These are phyloP conservation scores for Ophiosphaerella narmari DNA, from an alignment of 2,329 filamentous ascomycete genomes.

Conservation along the genomic window DNA sequence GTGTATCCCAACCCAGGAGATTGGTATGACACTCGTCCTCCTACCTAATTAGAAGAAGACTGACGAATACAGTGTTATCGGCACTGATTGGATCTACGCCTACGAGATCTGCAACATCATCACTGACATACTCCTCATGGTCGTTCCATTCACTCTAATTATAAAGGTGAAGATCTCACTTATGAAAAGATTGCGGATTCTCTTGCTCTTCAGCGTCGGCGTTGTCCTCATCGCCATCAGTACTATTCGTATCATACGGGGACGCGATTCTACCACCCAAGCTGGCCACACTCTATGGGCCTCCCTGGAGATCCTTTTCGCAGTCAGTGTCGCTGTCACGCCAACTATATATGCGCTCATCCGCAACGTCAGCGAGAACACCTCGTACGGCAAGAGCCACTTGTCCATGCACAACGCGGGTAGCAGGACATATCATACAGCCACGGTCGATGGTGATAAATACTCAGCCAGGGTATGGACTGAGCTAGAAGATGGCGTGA, in stretches of 20 bases:
- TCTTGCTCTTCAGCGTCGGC: slow-evolving; percentile 23
- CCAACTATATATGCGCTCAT: slow-evolving; percentile 23
- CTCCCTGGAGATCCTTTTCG: slow-evolving; percentile 18
- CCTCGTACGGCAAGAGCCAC: slow-evolving; percentile 11
- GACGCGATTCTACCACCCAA: slow-evolving; percentile 13
- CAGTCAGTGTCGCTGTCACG: slow-evolving; percentile 19
- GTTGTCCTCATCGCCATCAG: slow-evolving; percentile 21
- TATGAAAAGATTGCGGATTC: slow-evolving; percentile 18
- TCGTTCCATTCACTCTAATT: slow-evolving; percentile 15
- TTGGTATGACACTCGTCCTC: slow-evolving; percentile 10
- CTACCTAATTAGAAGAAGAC: not conserved
- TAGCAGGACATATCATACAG: slow-evolving; percentile 5
- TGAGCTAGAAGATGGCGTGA: slow-evolving; percentile 11
- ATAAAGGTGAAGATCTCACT: slow-evolving; percentile 12
- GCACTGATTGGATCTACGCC: slow-evolving; percentile 23
- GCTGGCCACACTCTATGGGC: slow-evolving; percentile 21
- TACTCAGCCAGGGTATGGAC: slow-evolving; percentile 12
- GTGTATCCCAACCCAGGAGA: slow-evolving; percentile 20
- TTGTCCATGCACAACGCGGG: slow-evolving; percentile 7
- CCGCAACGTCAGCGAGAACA: slow-evolving; percentile 12
- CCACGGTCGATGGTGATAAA: slow-evolving; percentile 1
- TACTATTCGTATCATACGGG: slow-evolving; percentile 18
- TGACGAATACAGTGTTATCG: slow-evolving; percentile 18
- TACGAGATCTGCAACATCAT: slow-evolving; percentile 24
- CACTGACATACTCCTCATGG: slow-evolving; percentile 23